phyloP scores from a whole-genome alignment of 306 rosid genomes.

The Trifolium dubium region DNA sequence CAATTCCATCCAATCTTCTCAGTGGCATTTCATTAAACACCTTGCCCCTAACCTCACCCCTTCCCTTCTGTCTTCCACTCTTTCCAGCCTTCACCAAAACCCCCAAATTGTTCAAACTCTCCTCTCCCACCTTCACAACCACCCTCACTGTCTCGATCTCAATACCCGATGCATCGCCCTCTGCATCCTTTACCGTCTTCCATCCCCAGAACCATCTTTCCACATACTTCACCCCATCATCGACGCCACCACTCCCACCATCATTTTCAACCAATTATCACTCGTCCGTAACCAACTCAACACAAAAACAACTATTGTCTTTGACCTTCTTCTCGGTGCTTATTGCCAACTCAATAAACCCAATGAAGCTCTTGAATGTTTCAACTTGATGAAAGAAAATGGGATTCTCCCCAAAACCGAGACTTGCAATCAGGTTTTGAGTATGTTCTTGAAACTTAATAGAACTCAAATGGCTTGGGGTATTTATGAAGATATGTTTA shows the following conservation, averaged over 20 bases:
- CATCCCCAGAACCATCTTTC: constrained; percentile 62
- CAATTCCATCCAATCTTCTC: constrained; percentile 59
- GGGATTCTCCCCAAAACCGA: constrained; percentile 56
- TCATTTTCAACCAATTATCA: constrained; percentile 51
- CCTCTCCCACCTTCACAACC: constrained; percentile 46
- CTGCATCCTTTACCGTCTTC: constrained; percentile 57
- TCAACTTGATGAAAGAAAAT: constrained; percentile 60
- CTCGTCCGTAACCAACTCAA: constrained; percentile 47
- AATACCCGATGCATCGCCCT: constrained; percentile 58
- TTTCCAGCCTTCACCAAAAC: constrained; percentile 50
- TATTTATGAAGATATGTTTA: constrained; percentile 87
- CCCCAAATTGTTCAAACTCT: constrained; percentile 58
- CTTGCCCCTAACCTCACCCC: constrained; percentile 53
- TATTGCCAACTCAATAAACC: constrained; percentile 65
- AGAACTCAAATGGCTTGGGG: constrained; percentile 66
- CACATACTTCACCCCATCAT: constrained; percentile 53
- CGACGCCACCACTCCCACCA: constrained; percentile 23
- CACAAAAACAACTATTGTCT: constrained; percentile 41
- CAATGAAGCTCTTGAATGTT: constrained; percentile 65
- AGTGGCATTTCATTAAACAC: constrained; percentile 87
- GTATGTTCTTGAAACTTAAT: constrained; percentile 58
- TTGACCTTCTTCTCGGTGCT: constrained; percentile 58
- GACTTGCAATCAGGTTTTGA: constrained; percentile 71
- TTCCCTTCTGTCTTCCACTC: constrained; percentile 55
- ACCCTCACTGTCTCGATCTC: constrained; percentile 48